Conservation (phyloP, 2,329 filamentous ascomycete species). For the Paracoccidioides lutzii region DNA sequence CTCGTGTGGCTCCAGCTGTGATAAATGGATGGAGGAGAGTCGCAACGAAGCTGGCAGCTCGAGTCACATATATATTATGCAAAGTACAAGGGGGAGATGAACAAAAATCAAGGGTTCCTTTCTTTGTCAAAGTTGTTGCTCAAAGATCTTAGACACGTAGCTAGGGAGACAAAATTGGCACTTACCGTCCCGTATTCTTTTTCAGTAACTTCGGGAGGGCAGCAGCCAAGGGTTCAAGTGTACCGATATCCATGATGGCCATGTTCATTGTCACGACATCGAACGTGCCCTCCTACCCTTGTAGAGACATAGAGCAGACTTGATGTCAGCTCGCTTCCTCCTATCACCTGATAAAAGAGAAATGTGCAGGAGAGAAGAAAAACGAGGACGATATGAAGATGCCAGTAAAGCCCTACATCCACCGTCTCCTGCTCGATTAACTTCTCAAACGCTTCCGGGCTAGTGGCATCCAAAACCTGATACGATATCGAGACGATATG, state of each 20-base stretch:
- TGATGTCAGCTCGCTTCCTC: constrained; percentile 3
- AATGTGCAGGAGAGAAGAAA: background rate
- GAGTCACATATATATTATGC: background rate
- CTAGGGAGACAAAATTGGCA: constrained; percentile 8
- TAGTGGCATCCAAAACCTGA: constrained; percentile 29
- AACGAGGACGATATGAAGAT: background rate
- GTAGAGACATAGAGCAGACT: constrained; percentile 3
- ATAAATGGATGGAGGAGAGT: constrained; percentile 40
- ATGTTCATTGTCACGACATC: constrained; percentile 38
- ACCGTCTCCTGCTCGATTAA: constrained; percentile 14
- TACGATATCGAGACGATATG: constrained; percentile 18
- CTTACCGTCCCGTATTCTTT: constrained; percentile 29
- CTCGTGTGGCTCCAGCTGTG: constrained; percentile 31
- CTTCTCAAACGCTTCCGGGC: constrained; percentile 19
- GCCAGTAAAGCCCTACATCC: constrained; percentile 3
- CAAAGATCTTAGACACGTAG: background rate
- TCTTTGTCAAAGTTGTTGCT: too few species aligned
- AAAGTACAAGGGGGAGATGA: background rate
- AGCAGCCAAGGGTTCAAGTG: constrained; percentile 31
- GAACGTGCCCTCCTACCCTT: constrained; percentile 21
- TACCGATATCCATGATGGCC: constrained; percentile 38
- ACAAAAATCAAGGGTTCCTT: background rate
- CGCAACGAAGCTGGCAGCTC: constrained; percentile 30
- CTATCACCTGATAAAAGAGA: background rate
- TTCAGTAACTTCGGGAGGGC: constrained; percentile 32